Evolutionary conservation across 306 rosid genomes (phyloP).

Genomic region (Lablab purpureus): DNA sequence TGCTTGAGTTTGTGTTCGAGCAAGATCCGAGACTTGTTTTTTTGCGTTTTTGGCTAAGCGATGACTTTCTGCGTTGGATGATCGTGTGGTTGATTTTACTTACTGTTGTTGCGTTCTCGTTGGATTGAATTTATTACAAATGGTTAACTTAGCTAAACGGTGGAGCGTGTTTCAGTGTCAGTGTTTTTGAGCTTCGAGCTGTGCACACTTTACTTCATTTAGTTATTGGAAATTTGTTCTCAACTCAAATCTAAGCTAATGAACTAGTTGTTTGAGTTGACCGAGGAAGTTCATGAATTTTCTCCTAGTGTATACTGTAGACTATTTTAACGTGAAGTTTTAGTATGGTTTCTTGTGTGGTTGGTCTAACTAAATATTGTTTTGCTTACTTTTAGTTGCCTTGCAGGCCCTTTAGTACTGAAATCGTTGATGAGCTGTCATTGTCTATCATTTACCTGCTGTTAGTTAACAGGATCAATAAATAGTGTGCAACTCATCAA

Average conservation of each 20-base stretch:
- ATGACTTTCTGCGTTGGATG: conserved; percentile 25
- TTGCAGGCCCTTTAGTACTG: background rate
- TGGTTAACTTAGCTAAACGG: conserved; percentile 8
- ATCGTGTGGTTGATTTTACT: background rate
- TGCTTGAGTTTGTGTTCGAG: conserved; percentile 30
- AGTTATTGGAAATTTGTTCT: conserved; percentile 9
- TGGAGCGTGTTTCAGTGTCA: conserved; percentile 18
- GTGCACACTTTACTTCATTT: conserved; percentile 35
- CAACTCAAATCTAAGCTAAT: conserved; percentile 12
- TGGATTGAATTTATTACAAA: conserved; percentile 6
- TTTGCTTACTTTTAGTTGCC: conserved; percentile 33
- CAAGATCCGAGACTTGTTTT: conserved; percentile 52
- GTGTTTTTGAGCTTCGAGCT: conserved; percentile 28
- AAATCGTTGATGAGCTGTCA: conserved; percentile 19
- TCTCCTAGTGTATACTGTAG: conserved; percentile 9
- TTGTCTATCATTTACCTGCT: conserved; percentile 31
- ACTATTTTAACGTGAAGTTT: background rate
- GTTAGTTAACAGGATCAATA: conserved; percentile 1
- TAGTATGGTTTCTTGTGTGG: conserved; percentile 19
- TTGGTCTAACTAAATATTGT: conserved; percentile 36
- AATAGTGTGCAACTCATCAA: background rate
- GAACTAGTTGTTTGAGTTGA: conserved; percentile 37
- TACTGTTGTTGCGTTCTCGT: background rate
- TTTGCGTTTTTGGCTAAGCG: conserved; percentile 15
- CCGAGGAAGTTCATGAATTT: conserved; percentile 30